Evolutionary conservation across 164 flowering plant species (phyloP).

Genomic region (Sedum album): DNA sequence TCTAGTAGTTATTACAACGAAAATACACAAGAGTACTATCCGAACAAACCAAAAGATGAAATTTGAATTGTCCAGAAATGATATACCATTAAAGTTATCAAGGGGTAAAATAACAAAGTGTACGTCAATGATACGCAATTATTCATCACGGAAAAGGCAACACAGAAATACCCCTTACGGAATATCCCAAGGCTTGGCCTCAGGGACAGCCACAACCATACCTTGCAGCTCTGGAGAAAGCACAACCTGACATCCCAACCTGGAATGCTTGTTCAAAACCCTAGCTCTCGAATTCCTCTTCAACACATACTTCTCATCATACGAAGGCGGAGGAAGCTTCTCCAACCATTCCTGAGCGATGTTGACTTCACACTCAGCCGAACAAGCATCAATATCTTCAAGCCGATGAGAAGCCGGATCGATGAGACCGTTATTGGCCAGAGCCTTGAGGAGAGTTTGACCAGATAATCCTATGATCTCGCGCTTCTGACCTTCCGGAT

Average conservation of each 20-base stretch:
- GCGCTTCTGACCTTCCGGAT: slow-evolving; percentile 59
- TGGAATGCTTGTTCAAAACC: slow-evolving; percentile 45
- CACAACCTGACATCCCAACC: slow-evolving; percentile 91
- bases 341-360: background rate
- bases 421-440: slow-evolving; percentile 57
- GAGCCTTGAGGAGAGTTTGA: slow-evolving; percentile 72
- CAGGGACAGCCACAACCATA: slow-evolving; percentile 97
- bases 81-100: background rate
- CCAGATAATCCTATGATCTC: slow-evolving; percentile 73
- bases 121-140: background rate
- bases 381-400: background rate
- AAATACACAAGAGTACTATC: too few relatives aligned
- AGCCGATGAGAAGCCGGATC: slow-evolving; percentile 90
- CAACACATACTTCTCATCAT: background rate
- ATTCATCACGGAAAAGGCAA: background rate
- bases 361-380: background rate
- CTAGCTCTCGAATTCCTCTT: background rate
- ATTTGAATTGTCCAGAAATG: background rate
- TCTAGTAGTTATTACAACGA: background rate
- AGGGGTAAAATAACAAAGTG: too few relatives aligned
- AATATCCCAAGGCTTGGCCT: slow-evolving; percentile 40
- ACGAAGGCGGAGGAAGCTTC: background rate
- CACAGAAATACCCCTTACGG: background rate
- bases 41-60: background rate
- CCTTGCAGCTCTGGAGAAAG: slow-evolving; percentile 68